Base-by-base conservation (phyloP, 1,284 basidiomycete genomes). In the Naganishia liquefaciens region DNA sequence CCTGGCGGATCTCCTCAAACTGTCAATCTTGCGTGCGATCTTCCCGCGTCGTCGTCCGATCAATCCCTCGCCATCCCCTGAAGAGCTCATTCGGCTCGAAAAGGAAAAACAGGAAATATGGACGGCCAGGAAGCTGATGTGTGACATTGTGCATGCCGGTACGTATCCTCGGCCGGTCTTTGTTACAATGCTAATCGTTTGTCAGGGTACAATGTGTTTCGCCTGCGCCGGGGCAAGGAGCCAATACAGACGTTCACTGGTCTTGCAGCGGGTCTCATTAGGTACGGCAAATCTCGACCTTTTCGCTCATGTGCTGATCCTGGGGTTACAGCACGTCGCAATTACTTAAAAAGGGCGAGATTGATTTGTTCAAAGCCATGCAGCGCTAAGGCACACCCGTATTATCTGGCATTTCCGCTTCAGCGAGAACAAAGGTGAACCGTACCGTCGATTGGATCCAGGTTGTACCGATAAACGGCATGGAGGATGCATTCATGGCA, bases 91-190 rank as follows among this genome's bases (percentile, higher is more conserved):
- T 27, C 28, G 30, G 44, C 42, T n/a, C 17, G 55, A 54, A 51
- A 52, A 47, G 27, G 33, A 46, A 15, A 23, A 28, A 30, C 47
- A 63, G n/a, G 57, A 63, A 30, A 15, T 50, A 25, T 67, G 66
- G 66, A 64, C 50, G 0, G 55, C 55, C 11, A n/a, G 62, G 50
- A 67, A 64, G 33, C 39, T 64, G 27, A 40, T 37, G 50, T 67
- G 66, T 52, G 66, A 67, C 30, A 50, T 64, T 17, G 40, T 64
- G 9, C 50, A 50, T 47, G 55, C 66, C n/a, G 46, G 66, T 67
- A 44, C 33, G 65, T 62, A 13, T 4, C 7, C 19, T n/a, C n/a
- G 3, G 39, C 19, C 3, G 11, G 25, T 49, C 21, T 40, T 13
- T 11, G 17, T n/a, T 21, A 44, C 11, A 30, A 21, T 50, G 25